Base-by-base conservation (phyloP, 2,329 filamentous ascomycete species). In the Shiraia sp. region DNA sequence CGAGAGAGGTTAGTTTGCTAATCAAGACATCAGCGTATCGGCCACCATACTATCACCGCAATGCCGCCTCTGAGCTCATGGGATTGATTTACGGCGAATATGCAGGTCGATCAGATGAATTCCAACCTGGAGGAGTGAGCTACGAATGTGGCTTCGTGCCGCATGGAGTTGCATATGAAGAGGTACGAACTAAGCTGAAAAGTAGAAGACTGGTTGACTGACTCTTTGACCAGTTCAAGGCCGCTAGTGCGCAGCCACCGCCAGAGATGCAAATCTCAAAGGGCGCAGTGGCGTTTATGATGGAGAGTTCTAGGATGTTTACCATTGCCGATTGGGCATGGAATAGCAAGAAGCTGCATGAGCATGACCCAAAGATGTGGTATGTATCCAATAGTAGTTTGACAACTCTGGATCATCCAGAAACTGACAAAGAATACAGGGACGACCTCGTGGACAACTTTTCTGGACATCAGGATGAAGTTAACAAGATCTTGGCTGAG, bases 101-200 rank as follows among this genome's bases (percentile, higher is more conserved):
- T 49, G 81, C 56, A 26, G 66, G 68, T 7, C 63, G 66, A 10
- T 63, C 60, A 6, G 75, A 76, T 12, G 80, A 79, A 1, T 85
- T 85, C 61, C 75, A 76, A 49, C 81, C 82, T 23, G 82, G 79
- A 3, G 81, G 81, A 12, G 79, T 81, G 1, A 80, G 76, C 62
- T 66, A 84, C 68, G 85, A 89, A 63, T 88, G 87, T 57, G 54
- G 85, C 12, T 88, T 88, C 81, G 84, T 82, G 51, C 84, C 82
- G 0, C 86, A 85, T 63, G 82, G 82, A 16, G 71, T 72, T 36
- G 79, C 80, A 0, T 80, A 81, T 47, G 76, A 81, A 55, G 72
- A 78, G 36, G 46, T 51, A 27, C 23, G 42, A 30, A 9, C 10
- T n/a, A 6, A 6, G 25, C 1, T 9, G 9, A 12, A 5, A n/a